A percentile compares a stretch with the other conserved stretches of the same genome.
Conservation (phyloP, 495 filamentous ascomycete genomes). For the Daldinia decipiens region DNA sequence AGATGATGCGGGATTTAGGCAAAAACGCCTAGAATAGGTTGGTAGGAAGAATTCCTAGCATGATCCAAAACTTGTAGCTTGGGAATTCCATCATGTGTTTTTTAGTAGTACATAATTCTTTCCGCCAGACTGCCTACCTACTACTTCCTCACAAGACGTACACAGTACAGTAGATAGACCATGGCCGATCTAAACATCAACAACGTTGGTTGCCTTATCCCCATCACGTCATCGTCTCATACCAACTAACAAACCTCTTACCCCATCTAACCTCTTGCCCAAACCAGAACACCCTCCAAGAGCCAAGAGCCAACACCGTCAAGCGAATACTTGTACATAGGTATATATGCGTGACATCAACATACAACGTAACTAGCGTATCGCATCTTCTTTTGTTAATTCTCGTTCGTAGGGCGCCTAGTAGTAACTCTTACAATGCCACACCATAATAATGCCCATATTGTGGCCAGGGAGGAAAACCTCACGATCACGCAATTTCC, state of each 20-base stretch:
- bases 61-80: neutral
- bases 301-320: no score
- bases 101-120: neutral
- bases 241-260: no score
- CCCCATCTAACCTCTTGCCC: no score
- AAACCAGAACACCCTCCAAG: no score
- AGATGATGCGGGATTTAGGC: neutral
- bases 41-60: constrained; percentile 1
- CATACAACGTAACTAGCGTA: neutral
- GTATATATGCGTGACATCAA: neutral
- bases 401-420: constrained; percentile 9
- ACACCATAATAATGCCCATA: neutral
- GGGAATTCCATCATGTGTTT: neutral
- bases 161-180: no score
- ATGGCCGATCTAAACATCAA: no score
- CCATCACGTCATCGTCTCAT: no score
- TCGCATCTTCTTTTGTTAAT: neutral
- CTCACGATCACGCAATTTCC: constrained; percentile 23
- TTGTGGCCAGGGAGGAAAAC: neutral
- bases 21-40: neutral
- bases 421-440: constrained; percentile 25
- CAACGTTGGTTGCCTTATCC: no score
- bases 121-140: no score
- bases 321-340: no score
- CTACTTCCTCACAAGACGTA: no score